Evolutionary conservation across 495 filamentous ascomycete species (phyloP).

Genomic region (Evansstolkia leycettana): DNA sequence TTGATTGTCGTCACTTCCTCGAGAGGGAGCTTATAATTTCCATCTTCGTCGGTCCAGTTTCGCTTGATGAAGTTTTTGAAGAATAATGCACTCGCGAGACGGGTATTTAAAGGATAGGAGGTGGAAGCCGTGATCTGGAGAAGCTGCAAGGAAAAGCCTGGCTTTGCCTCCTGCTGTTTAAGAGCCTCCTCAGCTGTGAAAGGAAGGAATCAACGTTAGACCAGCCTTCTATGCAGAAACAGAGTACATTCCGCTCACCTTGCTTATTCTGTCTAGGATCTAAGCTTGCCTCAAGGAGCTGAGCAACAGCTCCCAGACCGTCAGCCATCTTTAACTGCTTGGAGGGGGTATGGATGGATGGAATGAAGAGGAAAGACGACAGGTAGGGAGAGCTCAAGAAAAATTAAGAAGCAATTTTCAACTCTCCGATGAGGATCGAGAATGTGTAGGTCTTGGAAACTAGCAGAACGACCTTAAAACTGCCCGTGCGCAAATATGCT

Average conservation of each 20-base stretch:
- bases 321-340: slow-evolving; percentile 56
- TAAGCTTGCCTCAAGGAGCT: slow-evolving; percentile 76
- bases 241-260: slow-evolving; percentile 41
- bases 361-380: neutral
- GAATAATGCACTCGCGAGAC: slow-evolving; percentile 82
- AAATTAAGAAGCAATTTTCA: neutral
- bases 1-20: slow-evolving; percentile 85
- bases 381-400: slow-evolving; percentile 3
- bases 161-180: slow-evolving; percentile 60
- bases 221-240: too few species aligned
- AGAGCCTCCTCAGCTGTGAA: slow-evolving; percentile 66
- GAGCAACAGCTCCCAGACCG: slow-evolving; percentile 56
- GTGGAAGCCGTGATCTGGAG: slow-evolving; percentile 77
- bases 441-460: neutral
- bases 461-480: slow-evolving; percentile 1
- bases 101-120: slow-evolving; percentile 53
- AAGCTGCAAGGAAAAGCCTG: slow-evolving; percentile 75
- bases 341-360: slow-evolving; percentile 18
- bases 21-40: slow-evolving; percentile 70
- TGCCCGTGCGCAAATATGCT: slow-evolving; percentile 1
- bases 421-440: too few species aligned
- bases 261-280: slow-evolving; percentile 76
- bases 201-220: slow-evolving; percentile 7
- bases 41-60: slow-evolving; percentile 89
- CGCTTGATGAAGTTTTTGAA: slow-evolving; percentile 97